Conservation (phyloP, 495 filamentous ascomycete species). For the Chaetomidium leptoderma region DNA sequence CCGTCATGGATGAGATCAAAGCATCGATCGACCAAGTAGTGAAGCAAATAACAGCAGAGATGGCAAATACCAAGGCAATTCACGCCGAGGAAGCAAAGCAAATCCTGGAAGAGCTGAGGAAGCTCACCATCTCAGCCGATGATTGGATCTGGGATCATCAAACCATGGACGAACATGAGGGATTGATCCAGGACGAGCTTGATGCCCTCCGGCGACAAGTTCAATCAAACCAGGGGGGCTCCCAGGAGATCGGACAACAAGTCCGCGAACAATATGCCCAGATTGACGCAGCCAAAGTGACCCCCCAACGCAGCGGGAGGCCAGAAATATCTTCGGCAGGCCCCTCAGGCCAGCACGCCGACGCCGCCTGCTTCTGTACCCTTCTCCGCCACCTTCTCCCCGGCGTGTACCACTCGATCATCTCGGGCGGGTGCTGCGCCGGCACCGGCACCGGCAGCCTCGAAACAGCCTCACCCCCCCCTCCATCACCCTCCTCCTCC, state of each 20-base stretch:
- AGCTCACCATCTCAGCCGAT: neutral
- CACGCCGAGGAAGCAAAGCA: neutral
- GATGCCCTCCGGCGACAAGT: neutral
- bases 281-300: neutral
- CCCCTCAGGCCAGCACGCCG: neutral
- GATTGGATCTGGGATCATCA: neutral
- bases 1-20: neutral
- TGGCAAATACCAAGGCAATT: neutral
- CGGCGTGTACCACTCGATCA: constrained; percentile 5
- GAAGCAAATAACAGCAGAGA: neutral
- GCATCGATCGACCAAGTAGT: neutral
- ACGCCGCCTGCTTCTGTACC: constrained; percentile 24
- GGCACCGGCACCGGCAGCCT: neutral
- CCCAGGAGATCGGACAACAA: neutral
- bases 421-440: constrained; percentile 16
- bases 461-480: too few species aligned
- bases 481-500: too few species aligned
- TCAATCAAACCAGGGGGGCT: neutral
- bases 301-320: neutral
- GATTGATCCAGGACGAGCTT: constrained; percentile 1
- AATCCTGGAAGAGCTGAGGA: neutral
- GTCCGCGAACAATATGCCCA: neutral
- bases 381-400: constrained; percentile 21
- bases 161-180: neutral
- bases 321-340: neutral